Base-by-base conservation (phyloP, 495 filamentous ascomycete genomes). In the Penicillium paxilli region DNA sequence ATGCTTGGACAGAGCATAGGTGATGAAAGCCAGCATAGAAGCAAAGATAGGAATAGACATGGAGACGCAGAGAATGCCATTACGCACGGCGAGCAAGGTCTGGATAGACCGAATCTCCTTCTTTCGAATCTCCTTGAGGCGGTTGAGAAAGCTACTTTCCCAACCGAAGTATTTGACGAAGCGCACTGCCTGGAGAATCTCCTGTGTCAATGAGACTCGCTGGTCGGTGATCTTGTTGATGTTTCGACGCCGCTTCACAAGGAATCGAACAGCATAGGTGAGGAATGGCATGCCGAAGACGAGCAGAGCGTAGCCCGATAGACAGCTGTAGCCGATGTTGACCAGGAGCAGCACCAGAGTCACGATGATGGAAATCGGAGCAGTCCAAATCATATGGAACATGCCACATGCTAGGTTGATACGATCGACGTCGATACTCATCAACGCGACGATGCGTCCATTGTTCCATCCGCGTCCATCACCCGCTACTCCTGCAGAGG, bases 91-190 rank as follows among this genome's bases (percentile, higher is more conserved):
- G 23, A 96, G 74, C 16, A 98, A 68, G 12, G 90, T 73, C 60
- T 95, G 91, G 47, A 96, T 90, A 4, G 85, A 81, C 11, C 75
- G 68, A 59, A 98, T 89, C 65, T 98, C 93, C 40, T 77, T 78
- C 24, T 73, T 75, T 41, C 93, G 83, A 47, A 93, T 87, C 17
- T 84, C 77, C 44, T 80, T 77, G 9, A 98, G 76, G 16, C 91
- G 83, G n/a, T 79, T 74, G 4, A 96, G 74, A 66, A 98, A 98
- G 42, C 86, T 85, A 28, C 79, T 84, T 62, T 98, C 93, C 93
- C 93, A 98, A 7, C 90, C 93, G 65, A 96, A 97, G 71, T 82
- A 96, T 68, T 98, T 98, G 67, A 98, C 92, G 61, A 98, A 97
- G 16, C 91, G 82, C 41, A 96, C 92, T 1, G 88, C 88, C 54